Base-by-base conservation (phyloP, 2,329 filamentous ascomycete species). In the Hypomyces perniciosus region DNA sequence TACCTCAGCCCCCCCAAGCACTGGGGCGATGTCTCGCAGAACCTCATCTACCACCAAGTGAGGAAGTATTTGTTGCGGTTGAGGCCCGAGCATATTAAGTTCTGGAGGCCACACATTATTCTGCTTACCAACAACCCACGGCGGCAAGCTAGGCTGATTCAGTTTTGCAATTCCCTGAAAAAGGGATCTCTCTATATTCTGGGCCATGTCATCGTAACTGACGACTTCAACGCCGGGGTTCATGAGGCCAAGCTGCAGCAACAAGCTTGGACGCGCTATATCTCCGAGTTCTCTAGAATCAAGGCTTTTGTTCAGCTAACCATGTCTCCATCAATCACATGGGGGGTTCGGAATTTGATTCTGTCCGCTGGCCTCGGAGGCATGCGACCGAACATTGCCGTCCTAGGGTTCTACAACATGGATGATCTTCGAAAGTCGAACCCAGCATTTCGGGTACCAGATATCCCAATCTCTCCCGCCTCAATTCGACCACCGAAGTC, bases 1-100 rank as follows among this genome's bases (percentile, higher is more conserved):
- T 95, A 92, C 59, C 84, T 86, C 1, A 86, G 86, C 31, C 88
- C 88, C 1, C 90, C 90, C 0, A 95, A 95, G 63, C 81, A 86
- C 34, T 95, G 90, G 90, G 90, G 90, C 1, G 90, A 95, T 65
- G 89, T 95, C 13, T 91, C 87, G 7, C 90, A 95, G 61, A 91
- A 88, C 60, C 72, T 95, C 54, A 95, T 95, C 47, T 95, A 95
- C 62, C 57, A 81, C 54, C 90, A 95, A 70, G 89, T 95, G 10
- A 80, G 90, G 53, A 95, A 95, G 61, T 95, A 95, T 62, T 70
- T 95, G 30, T 73, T 95, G 30, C 82, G 89, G n/a, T 72, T 95
- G 30, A 84, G 83, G 45, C 88, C 89, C 34, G 90, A 95, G 60
- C 90, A 95, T 63, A 90, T 95, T 67, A 95, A 95, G 62, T 95